phyloP scores from a whole-genome alignment of 2,329 filamentous ascomycete species.

The Apiospora marii region DNA sequence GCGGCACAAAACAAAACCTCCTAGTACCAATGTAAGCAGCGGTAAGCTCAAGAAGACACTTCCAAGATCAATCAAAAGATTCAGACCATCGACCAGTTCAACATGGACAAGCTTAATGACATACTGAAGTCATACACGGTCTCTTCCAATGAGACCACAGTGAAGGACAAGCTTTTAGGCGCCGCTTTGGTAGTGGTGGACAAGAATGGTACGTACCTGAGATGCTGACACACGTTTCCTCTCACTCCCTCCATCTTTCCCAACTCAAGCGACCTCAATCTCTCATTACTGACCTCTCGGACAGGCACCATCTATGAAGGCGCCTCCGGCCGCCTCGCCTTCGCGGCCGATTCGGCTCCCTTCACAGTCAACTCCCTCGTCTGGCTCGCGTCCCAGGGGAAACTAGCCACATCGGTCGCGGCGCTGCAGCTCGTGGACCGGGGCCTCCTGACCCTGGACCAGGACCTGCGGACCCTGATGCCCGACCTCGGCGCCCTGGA shows the following conservation, averaged over 20 bases:
- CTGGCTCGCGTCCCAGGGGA: conserved; percentile 48
- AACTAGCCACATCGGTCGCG: conserved; percentile 55
- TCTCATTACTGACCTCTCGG: too few relatives aligned
- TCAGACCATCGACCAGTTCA: neutral
- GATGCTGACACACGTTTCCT: too few relatives aligned
- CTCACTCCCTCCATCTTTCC: too few relatives aligned
- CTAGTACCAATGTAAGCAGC: neutral
- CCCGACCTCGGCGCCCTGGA: conserved; percentile 52
- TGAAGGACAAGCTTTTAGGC: conserved; percentile 18
- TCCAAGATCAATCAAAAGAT: neutral
- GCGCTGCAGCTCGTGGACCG: conserved; percentile 56
- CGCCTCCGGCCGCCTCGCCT: conserved; percentile 23
- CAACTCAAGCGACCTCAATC: too few relatives aligned
- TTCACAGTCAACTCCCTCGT: conserved; percentile 46
- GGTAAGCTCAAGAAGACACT: too few relatives aligned
- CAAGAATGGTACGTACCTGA: conserved; percentile 16
- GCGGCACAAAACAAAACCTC: too few relatives aligned
- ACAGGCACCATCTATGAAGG: conserved; percentile 25
- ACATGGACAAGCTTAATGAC: conserved; percentile 9
- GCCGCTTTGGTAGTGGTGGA: conserved; percentile 21
- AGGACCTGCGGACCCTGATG: conserved; percentile 51
- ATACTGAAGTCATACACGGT: conserved; percentile 14
- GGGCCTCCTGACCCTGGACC: conserved; percentile 52
- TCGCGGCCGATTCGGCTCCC: conserved; percentile 38
- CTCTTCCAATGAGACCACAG: neutral